Evolutionary conservation across 1,284 basidiomycete species (phyloP).

Genomic region (Exsudoporus floridanus): DNA sequence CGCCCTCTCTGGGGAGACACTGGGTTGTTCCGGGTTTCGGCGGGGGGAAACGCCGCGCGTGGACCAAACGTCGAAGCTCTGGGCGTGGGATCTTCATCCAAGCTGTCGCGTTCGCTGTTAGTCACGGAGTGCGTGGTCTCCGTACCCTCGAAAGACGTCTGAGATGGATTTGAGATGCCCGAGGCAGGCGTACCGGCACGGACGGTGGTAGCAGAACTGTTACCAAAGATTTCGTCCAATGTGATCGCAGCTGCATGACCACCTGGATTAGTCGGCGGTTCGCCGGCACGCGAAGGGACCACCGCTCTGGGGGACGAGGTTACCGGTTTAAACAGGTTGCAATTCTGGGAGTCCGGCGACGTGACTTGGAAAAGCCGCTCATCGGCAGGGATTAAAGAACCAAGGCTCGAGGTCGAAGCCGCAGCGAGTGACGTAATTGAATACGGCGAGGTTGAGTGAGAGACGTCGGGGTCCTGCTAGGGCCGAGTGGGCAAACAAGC

Average conservation of each 20-base stretch:
- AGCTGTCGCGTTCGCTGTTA: slow-evolving; percentile 2
- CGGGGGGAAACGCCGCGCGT: not conserved
- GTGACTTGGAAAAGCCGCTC: slow-evolving; percentile 28
- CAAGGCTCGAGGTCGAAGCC: slow-evolving; percentile 32
- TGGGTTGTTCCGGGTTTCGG: not conserved
- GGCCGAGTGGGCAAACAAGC: slow-evolving; percentile 5
- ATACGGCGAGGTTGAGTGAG: slow-evolving; percentile 4
- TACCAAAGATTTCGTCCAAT: slow-evolving; percentile 9
- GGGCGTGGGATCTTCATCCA: slow-evolving; percentile 31
- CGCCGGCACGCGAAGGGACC: not conserved
- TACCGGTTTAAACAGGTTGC: not conserved
- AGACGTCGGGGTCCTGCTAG: slow-evolving; percentile 10
- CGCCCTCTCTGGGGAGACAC: slow-evolving; percentile 9
- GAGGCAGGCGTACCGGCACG: slow-evolving; percentile 1
- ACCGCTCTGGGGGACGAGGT: slow-evolving; percentile 11
- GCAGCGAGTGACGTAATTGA: slow-evolving; percentile 18
- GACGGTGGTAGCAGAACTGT: slow-evolving; percentile 4
- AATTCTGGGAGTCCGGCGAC: slow-evolving; percentile 5
- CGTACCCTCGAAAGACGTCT: slow-evolving; percentile 4
- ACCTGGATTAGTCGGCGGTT: not conserved
- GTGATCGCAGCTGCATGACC: not conserved
- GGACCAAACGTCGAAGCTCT: slow-evolving; percentile 20
- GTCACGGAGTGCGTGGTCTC: slow-evolving; percentile 8
- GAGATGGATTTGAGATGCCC: not conserved
- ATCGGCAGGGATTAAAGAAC: slow-evolving; percentile 29